Percentiles rank a stretch among this genome's conserved stretches.
phyloP scores from a whole-genome alignment of 495 filamentous ascomycete species.

The Monascus purpureus region DNA sequence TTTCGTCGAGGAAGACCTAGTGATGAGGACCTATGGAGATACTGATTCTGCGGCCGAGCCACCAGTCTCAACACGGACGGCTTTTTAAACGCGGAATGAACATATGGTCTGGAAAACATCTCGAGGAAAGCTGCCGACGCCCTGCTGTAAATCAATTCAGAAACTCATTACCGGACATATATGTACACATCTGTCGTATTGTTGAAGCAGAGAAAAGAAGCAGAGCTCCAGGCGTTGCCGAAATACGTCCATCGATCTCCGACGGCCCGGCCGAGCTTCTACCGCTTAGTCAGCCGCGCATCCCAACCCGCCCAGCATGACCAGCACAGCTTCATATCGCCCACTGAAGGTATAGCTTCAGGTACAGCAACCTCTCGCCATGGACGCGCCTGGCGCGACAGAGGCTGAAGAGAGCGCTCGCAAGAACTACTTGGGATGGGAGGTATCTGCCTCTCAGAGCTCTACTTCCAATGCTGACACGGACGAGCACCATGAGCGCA shows the following conservation, averaged over 20 bases:
- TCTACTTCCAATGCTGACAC: conserved; percentile 9
- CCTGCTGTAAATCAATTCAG: no score
- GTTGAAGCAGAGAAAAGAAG: no score
- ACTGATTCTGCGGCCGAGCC: conserved; percentile 15
- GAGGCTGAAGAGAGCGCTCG: conserved; percentile 13
- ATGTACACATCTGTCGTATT: no score
- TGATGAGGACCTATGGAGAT: conserved; percentile 27
- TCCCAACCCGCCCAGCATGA: background rate
- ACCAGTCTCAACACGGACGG: conserved; percentile 9
- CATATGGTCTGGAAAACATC: conserved; percentile 27
- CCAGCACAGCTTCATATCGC: no score
- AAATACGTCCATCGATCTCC: no score
- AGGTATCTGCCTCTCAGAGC: conserved; percentile 10
- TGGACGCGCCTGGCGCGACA: conserved; percentile 32
- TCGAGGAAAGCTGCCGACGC: background rate
- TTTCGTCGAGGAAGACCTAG: conserved; percentile 23
- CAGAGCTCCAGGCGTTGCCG: no score
- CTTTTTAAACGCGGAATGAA: conserved; percentile 18
- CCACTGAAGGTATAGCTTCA: no score
- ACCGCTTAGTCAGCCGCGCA: conserved; percentile 1
- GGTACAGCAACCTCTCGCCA: conserved; percentile 15
- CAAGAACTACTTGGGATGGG: conserved; percentile 8
- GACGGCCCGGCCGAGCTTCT: background rate
- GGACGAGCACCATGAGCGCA: conserved; percentile 9
- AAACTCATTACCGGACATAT: no score